Evolutionary conservation across 306 rosid genomes (phyloP).

Genomic region (Trichosanthes truncata): DNA sequence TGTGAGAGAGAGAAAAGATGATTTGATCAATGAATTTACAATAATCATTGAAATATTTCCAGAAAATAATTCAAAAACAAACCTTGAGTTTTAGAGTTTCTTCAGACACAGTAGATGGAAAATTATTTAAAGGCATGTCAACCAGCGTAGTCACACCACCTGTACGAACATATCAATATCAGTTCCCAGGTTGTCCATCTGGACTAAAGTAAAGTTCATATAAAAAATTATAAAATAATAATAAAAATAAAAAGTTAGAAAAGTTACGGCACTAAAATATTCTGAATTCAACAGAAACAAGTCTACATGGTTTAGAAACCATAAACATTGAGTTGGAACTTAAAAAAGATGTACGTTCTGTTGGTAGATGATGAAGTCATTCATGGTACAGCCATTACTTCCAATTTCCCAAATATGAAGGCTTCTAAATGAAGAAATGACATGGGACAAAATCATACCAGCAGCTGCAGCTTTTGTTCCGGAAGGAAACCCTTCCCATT

Average conservation of each 20-base stretch:
- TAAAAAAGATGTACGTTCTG: background rate
- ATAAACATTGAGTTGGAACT: conserved; percentile 1
- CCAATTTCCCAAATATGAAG: background rate
- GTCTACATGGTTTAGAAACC: background rate
- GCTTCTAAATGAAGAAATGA: background rate
- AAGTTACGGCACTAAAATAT: background rate
- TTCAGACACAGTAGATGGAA: conserved; percentile 73
- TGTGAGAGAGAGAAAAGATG: background rate
- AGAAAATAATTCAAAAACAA: background rate
- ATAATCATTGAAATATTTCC: background rate
- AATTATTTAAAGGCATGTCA: conserved; percentile 93
- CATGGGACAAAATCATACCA: conserved; percentile 30
- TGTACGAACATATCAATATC: conserved; percentile 23
- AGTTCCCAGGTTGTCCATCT: conserved; percentile 8
- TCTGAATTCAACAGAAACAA: background rate
- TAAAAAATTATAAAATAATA: background rate
- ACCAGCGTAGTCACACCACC: conserved; percentile 90
- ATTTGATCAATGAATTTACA: background rate
- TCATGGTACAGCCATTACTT: background rate
- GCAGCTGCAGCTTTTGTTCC: conserved; percentile 98
- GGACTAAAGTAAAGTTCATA: background rate
- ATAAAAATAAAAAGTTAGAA: background rate
- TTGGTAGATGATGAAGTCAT: background rate
- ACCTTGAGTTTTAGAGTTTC: conserved; percentile 82
- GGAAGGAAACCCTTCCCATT: conserved; percentile 91